Conservation (phyloP, 1,284 basidiomycete genomes). For the Tilletia setariae region DNA sequence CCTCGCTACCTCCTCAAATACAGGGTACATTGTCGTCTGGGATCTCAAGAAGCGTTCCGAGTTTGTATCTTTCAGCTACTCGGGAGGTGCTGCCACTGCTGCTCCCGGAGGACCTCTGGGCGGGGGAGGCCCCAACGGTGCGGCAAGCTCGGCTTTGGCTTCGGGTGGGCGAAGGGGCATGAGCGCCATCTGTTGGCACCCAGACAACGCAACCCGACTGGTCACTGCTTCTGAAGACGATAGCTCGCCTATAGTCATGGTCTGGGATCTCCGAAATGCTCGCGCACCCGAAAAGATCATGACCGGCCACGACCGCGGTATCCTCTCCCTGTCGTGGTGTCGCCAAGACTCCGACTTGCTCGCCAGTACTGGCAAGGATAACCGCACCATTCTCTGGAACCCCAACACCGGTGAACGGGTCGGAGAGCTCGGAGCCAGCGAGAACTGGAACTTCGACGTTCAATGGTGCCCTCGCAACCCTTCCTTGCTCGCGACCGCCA, state of each 20-base stretch:
- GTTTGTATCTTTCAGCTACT: slow-evolving; percentile 77
- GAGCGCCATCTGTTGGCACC: slow-evolving; percentile 98
- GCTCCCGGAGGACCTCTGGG: slow-evolving; percentile 66
- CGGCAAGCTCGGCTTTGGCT: slow-evolving; percentile 62
- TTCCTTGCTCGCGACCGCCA: slow-evolving; percentile 74
- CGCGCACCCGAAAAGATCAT: slow-evolving; percentile 75
- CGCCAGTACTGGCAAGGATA: slow-evolving; percentile 93
- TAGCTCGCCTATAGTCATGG: slow-evolving; percentile 89
- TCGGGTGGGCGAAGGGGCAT: slow-evolving; percentile 60
- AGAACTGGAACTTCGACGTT: slow-evolving; percentile 97
- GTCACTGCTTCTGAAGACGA: slow-evolving; percentile 96
- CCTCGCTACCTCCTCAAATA: slow-evolving; percentile 86
- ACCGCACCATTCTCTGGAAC: slow-evolving; percentile 93
- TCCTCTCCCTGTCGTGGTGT: slow-evolving; percentile 93
- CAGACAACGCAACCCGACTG: slow-evolving; percentile 76
- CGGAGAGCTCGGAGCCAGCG: slow-evolving; percentile 81
- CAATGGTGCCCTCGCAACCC: slow-evolving; percentile 82
- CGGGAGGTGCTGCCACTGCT: slow-evolving; percentile 68
- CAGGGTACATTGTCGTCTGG: slow-evolving; percentile 96
- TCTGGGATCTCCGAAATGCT: slow-evolving; percentile 96
- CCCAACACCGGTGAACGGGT: slow-evolving; percentile 64
- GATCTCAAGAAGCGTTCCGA: slow-evolving; percentile 80
- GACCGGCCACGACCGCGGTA: slow-evolving; percentile 90
- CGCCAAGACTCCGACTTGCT: slow-evolving; percentile 89
- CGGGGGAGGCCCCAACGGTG: slow-evolving; percentile 56